phyloP scores from a whole-genome alignment of 129 eudicot species.

The Chrysanthemum lavandulifolium region DNA sequence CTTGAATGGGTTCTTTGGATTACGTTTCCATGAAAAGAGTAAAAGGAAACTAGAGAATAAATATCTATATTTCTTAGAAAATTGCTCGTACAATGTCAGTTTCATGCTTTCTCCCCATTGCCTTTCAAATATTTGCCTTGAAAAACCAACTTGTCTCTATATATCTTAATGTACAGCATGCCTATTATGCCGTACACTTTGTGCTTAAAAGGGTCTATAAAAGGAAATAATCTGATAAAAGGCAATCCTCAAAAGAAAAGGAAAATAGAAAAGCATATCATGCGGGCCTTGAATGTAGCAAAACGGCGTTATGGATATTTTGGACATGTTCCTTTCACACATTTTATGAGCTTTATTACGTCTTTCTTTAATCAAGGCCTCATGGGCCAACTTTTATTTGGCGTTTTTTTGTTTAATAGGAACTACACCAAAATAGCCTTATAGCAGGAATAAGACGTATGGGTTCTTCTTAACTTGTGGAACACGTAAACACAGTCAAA shows the following conservation, averaged over 20 bases:
- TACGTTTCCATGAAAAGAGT: too few species aligned
- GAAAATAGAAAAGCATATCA: background rate
- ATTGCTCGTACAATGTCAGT: too few species aligned
- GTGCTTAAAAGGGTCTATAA: background rate
- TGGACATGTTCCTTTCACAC: background rate
- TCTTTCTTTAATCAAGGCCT: background rate
- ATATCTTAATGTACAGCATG: too few species aligned
- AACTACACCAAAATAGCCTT: too few species aligned
- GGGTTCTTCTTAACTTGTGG: background rate
- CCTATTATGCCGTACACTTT: background rate
- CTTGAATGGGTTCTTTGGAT: too few species aligned
- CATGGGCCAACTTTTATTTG: too few species aligned
- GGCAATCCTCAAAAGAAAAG: background rate
- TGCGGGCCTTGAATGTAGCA: background rate
- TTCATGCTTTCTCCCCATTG: too few species aligned
- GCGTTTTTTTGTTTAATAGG: too few species aligned
- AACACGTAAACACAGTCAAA: background rate
- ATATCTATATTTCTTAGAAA: too few species aligned
- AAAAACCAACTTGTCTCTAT: too few species aligned
- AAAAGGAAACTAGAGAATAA: too few species aligned
- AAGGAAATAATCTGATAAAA: background rate
- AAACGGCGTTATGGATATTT: background rate
- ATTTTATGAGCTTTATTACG: background rate
- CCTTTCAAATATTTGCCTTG: too few species aligned
- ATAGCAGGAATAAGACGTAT: background rate